A percentile compares a stretch with the other conserved stretches of the same genome.
Conservation (phyloP, 371 early-diverging fungal species). For the Mortierella sp. region DNA sequence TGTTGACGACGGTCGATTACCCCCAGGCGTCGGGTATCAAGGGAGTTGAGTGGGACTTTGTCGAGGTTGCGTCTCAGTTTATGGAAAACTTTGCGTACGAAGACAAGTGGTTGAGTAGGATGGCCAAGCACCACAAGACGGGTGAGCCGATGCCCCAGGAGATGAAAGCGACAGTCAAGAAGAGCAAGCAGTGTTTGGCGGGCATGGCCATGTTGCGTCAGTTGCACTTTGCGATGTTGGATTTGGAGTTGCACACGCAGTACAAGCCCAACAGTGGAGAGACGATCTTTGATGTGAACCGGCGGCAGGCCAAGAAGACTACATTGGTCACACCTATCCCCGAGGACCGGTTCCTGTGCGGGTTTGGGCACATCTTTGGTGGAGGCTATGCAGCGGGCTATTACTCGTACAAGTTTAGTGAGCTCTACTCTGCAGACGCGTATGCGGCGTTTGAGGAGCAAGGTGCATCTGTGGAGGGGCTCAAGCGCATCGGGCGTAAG, state of each 20-base stretch:
- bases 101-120: conserved; percentile 66
- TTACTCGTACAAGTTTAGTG: conserved; percentile 80
- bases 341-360: conserved; percentile 73
- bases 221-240: conserved; percentile 73
- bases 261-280: conserved; percentile 56
- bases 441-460: conserved; percentile 78
- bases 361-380: conserved; percentile 77
- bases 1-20: conserved; percentile 76
- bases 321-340: conserved; percentile 64
- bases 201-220: conserved; percentile 74
- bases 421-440: conserved; percentile 78
- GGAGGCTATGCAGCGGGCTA: conserved; percentile 78
- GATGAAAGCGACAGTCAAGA: conserved; percentile 69
- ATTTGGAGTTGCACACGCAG: conserved; percentile 70
- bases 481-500: conserved; percentile 62
- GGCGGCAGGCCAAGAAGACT: conserved; percentile 66
- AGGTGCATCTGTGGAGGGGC: conserved; percentile 21
- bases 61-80: conserved; percentile 76
- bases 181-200: conserved; percentile 67
- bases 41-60: conserved; percentile 74
- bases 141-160: conserved; percentile 72
- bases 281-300: conserved; percentile 71
- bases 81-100: conserved; percentile 82
- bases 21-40: conserved; percentile 79
- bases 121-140: conserved; percentile 72